A percentile compares a stretch with the other conserved stretches of the same genome.
These are phyloP conservation scores for Aspergillus japonicus DNA, from an alignment of 2,329 filamentous ascomycete species.

Conservation along the genomic window DNA sequence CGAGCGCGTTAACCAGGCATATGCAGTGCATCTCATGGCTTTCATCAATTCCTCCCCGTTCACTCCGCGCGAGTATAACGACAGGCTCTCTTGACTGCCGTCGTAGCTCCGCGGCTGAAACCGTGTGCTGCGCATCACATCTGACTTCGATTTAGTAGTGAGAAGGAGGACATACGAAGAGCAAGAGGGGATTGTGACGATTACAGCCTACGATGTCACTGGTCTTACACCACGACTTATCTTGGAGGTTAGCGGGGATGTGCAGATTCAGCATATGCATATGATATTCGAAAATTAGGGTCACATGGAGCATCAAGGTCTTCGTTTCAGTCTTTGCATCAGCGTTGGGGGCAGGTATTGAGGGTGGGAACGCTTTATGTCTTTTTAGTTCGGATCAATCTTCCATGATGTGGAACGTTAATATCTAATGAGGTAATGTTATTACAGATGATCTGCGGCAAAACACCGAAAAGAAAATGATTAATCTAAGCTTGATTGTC, in stretches of 20 bases:
- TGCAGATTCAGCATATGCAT: neutral
- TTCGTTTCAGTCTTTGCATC: neutral
- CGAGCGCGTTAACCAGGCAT: conserved; percentile 1
- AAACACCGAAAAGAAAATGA: neutral
- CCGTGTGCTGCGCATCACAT: neutral
- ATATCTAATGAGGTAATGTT: neutral
- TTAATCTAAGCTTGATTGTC: neutral
- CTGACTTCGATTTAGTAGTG: neutral
- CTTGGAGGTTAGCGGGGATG: neutral
- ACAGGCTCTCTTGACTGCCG: neutral
- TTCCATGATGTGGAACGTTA: neutral
- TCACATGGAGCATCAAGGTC: neutral
- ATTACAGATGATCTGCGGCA: neutral
- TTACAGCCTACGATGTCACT: neutral
- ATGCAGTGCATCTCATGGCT: conserved; percentile 1
- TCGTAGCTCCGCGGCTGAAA: neutral
- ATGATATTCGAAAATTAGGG: neutral
- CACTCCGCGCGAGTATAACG: neutral
- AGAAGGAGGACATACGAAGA: neutral
- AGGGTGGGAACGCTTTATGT: neutral
- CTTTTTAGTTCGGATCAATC: neutral
- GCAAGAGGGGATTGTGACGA: neutral
- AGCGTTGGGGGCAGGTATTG: neutral
- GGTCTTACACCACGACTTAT: neutral
- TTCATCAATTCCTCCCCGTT: conserved; percentile 3